Evolutionary conservation across 495 filamentous ascomycete genomes (phyloP).

Genomic region (Lepidopterella palustris): DNA sequence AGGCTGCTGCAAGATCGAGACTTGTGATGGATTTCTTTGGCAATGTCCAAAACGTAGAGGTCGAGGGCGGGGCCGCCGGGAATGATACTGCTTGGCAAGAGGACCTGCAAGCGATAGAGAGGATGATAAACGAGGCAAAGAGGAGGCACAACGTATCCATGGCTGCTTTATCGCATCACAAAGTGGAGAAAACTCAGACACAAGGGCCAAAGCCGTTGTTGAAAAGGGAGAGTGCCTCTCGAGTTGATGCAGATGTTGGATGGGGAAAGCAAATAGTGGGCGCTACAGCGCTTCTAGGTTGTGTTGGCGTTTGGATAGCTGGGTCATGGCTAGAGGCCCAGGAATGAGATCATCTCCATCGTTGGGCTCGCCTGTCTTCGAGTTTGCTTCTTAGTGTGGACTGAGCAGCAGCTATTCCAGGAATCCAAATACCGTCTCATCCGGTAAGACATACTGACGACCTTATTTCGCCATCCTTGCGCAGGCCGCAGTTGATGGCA

Average conservation of each 20-base stretch:
- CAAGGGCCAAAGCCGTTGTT: constrained; percentile 29
- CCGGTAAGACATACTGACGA: no score
- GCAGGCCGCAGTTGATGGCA: no score
- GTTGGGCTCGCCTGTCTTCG: no score
- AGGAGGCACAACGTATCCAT: constrained; percentile 28
- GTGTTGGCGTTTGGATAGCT: constrained; percentile 59
- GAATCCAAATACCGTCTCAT: no score
- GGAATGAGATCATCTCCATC: no score
- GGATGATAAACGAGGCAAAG: constrained; percentile 26
- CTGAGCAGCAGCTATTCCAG: no score
- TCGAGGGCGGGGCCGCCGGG: constrained; percentile 46
- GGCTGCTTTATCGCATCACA: constrained; percentile 35
- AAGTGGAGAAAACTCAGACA: constrained; percentile 24
- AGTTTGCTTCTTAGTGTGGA: no score
- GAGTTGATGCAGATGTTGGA: constrained; percentile 57
- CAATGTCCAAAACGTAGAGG: constrained; percentile 93
- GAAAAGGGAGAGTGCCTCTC: constrained; percentile 50
- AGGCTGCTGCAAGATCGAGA: constrained; percentile 62
- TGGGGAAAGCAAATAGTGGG: constrained; percentile 67
- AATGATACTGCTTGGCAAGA: constrained; percentile 28
- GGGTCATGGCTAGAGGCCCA: constrained; percentile 43
- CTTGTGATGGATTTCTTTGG: constrained; percentile 95
- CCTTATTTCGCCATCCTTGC: no score
- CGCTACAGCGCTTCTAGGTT: constrained; percentile 57
- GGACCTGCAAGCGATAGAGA: constrained; percentile 24